Base-by-base conservation (phyloP, 441 rosid species). In the Capsella rubella region DNA sequence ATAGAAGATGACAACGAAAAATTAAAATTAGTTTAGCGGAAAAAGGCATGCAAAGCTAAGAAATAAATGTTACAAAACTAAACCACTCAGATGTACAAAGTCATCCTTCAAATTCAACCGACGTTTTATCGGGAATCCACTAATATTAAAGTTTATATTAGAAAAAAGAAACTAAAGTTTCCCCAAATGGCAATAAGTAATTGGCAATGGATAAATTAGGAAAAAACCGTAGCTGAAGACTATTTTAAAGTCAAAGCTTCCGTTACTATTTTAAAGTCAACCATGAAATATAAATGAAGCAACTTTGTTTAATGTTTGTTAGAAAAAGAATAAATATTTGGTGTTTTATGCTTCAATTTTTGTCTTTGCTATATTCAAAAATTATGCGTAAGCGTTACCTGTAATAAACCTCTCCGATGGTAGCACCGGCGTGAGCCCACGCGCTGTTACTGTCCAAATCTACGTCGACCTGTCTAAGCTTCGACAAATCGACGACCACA, bases 391-490 rank as follows among this genome's bases (percentile, higher is more conserved):
- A 7, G 42, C 39, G 21, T 75, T 75, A 78, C 43, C 69, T 69
- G 42, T 81, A 84, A 49, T 84, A 82, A 29, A 86, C 67, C 64
- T 86, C 89, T 49, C 89, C 86, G 11, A 60, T 29, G 9, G 83
- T 86, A 9, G 87, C 85, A n/a, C 85, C 86, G 0, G 84, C 69
- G 67, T 86, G 79, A 62, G 81, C 84, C 90, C 87, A 86, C 13
- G 86, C 85, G 16, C 56, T 70, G 67, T 69, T 76, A n/a, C 77
- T 72, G 29, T 76, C 74, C 18, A 84, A 32, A 39, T 81, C 77
- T 5, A 86, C 73, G 28, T 78, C 74, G 6, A 83, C 25, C 4
- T 64, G 62, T 35, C 85, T 71, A 50, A 85, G 80, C 52, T 73
- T 76, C 3, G 75, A 50, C 35, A 83, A 65, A 73, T 85, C 87